Evolutionary conservation across 225 moss, liverwort and hornwort species (phyloP).

Genomic region (Straminergon stramineum): DNA sequence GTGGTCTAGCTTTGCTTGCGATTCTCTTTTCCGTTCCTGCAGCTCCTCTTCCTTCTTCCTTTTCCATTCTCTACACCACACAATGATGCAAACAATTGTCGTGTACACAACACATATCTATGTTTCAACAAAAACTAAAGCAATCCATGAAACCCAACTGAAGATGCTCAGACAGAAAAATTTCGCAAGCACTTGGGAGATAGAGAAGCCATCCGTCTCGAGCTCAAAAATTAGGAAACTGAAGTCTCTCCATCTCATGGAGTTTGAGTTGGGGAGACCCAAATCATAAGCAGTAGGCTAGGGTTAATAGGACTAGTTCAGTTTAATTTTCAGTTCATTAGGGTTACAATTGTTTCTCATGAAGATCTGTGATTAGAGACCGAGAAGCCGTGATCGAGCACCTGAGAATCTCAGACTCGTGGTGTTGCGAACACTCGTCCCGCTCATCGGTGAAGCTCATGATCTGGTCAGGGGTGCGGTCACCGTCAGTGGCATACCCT

Average conservation of each 20-base stretch:
- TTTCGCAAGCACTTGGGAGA: background rate
- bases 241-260: background rate
- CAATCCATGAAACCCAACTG: background rate
- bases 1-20: slow-evolving; percentile 25
- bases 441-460: background rate
- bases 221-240: background rate
- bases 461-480: background rate
- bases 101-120: no score
- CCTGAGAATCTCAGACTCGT: slow-evolving; percentile 40
- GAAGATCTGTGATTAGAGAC: background rate
- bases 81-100: background rate
- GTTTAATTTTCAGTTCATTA: background rate
- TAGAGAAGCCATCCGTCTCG: background rate
- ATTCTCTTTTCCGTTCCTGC: slow-evolving; percentile 11
- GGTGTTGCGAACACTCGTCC: background rate
- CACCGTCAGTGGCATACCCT: slow-evolving; percentile 11
- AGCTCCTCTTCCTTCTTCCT: slow-evolving; percentile 21
- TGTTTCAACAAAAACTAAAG: background rate
- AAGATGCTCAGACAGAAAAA: background rate
- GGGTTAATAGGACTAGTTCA: background rate
- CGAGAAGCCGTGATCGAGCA: background rate
- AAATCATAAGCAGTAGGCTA: background rate
- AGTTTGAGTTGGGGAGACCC: background rate
- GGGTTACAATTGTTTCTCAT: background rate
- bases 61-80: slow-evolving; percentile 27